These are phyloP conservation scores for Huntiella abstrusa DNA, from an alignment of 2,329 filamentous ascomycete species.

Conservation along the genomic window DNA sequence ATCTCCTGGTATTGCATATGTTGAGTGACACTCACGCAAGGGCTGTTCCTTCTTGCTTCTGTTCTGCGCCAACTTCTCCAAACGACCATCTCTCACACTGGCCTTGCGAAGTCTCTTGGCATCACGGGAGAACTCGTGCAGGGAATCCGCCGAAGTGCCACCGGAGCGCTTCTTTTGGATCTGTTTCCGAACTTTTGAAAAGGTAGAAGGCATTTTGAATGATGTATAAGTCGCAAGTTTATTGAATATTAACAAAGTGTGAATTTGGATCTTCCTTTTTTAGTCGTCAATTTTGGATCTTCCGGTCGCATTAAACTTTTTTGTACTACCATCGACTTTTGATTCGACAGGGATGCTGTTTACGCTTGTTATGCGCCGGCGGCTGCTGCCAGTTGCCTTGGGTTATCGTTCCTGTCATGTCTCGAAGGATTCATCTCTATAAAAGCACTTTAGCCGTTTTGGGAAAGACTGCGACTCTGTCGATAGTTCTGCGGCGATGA, in stretches of 20 bases:
- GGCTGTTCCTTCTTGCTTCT: conserved; percentile 57
- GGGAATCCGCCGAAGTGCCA: conserved; percentile 37
- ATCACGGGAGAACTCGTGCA: conserved; percentile 82
- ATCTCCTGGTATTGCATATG: neutral
- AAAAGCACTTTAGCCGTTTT: conserved; percentile 9
- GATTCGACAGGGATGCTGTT: neutral
- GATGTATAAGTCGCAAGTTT: neutral
- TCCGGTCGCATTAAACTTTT: neutral
- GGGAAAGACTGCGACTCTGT: conserved; percentile 1
- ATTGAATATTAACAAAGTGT: neutral
- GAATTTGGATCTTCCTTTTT: neutral
- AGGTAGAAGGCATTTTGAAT: conserved; percentile 51
- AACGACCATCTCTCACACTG: conserved; percentile 60
- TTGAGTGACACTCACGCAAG: conserved; percentile 36
- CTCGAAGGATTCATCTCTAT: neutral
- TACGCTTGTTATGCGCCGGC: neutral
- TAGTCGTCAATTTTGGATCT: no score
- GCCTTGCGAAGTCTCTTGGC: conserved; percentile 65
- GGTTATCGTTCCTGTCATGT: neutral
- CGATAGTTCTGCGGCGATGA: neutral
- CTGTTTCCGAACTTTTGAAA: conserved; percentile 73
- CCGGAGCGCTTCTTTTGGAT: conserved; percentile 74
- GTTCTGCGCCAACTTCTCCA: conserved; percentile 51
- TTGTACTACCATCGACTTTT: conserved; percentile 5
- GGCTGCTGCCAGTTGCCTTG: neutral